A percentile compares a stretch with the other conserved stretches of the same genome.
Evolutionary conservation across 495 filamentous ascomycete genomes (phyloP).

Genomic region (Immersiella caudata): DNA sequence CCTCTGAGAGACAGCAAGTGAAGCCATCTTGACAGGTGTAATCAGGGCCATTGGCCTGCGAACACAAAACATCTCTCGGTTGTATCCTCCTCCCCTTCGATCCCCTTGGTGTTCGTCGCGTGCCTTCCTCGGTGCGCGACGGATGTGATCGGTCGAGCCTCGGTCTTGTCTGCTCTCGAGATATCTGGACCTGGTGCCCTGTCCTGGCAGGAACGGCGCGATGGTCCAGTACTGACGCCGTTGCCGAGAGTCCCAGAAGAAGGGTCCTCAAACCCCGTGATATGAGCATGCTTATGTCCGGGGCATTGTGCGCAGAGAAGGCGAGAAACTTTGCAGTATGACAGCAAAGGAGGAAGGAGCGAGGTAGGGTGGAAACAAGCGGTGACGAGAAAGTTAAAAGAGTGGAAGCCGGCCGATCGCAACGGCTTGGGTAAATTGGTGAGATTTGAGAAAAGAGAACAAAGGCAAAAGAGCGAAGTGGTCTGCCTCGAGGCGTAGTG

Average conservation of each 20-base stretch:
- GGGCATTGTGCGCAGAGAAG: conserved; percentile 22
- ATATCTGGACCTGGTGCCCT: conserved; percentile 2
- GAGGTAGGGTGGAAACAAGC: not conserved
- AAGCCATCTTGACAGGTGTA: conserved; percentile 22
- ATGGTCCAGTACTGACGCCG: conserved; percentile 2
- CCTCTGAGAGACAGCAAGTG: conserved; percentile 16
- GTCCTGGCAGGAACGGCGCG: not conserved
- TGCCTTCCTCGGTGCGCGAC: not conserved
- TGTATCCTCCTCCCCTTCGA: not conserved
- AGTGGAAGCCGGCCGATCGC: conserved; percentile 24
- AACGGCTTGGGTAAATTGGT: conserved; percentile 18
- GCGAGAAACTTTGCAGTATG: not conserved
- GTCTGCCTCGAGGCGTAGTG: conserved; percentile 17
- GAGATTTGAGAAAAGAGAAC: not conserved
- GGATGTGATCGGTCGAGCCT: not conserved
- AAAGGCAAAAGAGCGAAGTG: conserved; percentile 14
- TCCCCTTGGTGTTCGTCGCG: not conserved
- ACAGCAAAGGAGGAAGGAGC: conserved; percentile 5
- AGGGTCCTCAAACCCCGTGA: conserved; percentile 28
- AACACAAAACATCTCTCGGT: conserved; percentile 1
- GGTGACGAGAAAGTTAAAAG: conserved; percentile 19
- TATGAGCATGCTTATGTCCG: conserved; percentile 28
- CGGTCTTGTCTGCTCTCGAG: not conserved
- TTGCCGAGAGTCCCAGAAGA: conserved; percentile 18
- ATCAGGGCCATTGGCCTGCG: not conserved